Percentiles rank a stretch among this genome's conserved stretches.
phyloP scores from a whole-genome alignment of 306 rosid species.

The Prunus armeniaca region DNA sequence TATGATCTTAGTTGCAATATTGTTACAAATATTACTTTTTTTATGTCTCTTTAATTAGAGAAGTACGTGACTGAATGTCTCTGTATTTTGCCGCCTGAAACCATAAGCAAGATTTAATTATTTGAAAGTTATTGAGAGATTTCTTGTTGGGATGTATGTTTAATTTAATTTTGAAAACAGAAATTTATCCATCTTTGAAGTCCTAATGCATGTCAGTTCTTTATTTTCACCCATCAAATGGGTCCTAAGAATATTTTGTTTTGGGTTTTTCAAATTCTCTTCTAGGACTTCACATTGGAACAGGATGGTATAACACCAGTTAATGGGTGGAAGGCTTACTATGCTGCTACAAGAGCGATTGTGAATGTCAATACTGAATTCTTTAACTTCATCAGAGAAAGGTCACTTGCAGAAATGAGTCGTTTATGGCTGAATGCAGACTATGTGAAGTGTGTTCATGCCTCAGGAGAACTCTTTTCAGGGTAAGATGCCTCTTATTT shows the following conservation, averaged over 20 bases:
- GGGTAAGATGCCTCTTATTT: conserved; percentile 53
- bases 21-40: background rate
- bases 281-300: conserved; percentile 89
- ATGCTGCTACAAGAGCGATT: conserved; percentile 95
- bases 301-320: conserved; percentile 73
- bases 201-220: background rate
- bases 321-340: conserved; percentile 98
- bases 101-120: background rate
- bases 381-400: conserved; percentile 79
- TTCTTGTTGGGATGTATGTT: background rate
- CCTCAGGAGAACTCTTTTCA: conserved; percentile 84
- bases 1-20: background rate
- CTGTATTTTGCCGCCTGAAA: background rate
- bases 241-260: conserved; percentile 1
- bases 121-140: background rate
- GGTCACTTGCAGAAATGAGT: conserved; percentile 76
- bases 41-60: background rate
- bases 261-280: conserved; percentile 22
- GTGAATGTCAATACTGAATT: conserved; percentile 76
- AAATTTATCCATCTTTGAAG: background rate
- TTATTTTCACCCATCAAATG: background rate
- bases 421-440: conserved; percentile 91
- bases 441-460: conserved; percentile 92
- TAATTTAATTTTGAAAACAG: background rate
- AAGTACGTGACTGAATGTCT: background rate